phyloP scores from a whole-genome alignment of 495 filamentous ascomycete species.

The Penicillium psychrofluorescens region DNA sequence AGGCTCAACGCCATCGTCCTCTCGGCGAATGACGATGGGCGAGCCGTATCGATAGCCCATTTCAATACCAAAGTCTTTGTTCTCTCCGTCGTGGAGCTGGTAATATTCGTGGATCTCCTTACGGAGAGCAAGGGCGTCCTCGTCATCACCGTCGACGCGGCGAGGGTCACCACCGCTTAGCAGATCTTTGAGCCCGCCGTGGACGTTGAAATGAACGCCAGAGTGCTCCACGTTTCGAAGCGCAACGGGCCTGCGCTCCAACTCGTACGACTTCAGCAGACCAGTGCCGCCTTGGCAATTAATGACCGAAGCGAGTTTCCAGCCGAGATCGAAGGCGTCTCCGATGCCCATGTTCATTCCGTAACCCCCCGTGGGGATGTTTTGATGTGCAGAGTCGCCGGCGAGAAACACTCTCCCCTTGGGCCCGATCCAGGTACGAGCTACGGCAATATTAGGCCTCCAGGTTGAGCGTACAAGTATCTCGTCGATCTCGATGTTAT shows the following conservation, averaged over 20 bases:
- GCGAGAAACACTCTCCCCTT: constrained; percentile 41
- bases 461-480: constrained; percentile 8
- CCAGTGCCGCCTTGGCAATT: constrained; percentile 13
- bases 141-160: no score
- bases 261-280: constrained; percentile 13
- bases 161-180: no score
- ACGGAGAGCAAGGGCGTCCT: no score
- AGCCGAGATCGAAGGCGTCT: constrained; percentile 21
- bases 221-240: constrained; percentile 6
- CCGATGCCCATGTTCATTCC: constrained; percentile 27
- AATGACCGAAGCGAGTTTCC: constrained; percentile 20
- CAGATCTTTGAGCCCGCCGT: neutral
- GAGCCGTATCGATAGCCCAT: constrained; percentile 18
- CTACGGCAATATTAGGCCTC: constrained; percentile 13
- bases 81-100: constrained; percentile 9
- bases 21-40: constrained; percentile 8
- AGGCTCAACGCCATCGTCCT: constrained; percentile 6
- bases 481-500: constrained; percentile 16
- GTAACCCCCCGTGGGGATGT: constrained; percentile 35
- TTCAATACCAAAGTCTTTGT: constrained; percentile 19
- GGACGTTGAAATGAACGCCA: constrained; percentile 50
- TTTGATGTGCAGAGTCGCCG: constrained; percentile 47
- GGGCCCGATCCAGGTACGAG: constrained; percentile 4
- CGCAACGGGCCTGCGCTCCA: constrained; percentile 15
- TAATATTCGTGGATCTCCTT: constrained; percentile 1